A percentile compares a stretch with the other conserved stretches of the same genome.
These are phyloP conservation scores for Coemansia sp. DNA, from an alignment of 192 early-diverging fungal species.

Conservation along the genomic window DNA sequence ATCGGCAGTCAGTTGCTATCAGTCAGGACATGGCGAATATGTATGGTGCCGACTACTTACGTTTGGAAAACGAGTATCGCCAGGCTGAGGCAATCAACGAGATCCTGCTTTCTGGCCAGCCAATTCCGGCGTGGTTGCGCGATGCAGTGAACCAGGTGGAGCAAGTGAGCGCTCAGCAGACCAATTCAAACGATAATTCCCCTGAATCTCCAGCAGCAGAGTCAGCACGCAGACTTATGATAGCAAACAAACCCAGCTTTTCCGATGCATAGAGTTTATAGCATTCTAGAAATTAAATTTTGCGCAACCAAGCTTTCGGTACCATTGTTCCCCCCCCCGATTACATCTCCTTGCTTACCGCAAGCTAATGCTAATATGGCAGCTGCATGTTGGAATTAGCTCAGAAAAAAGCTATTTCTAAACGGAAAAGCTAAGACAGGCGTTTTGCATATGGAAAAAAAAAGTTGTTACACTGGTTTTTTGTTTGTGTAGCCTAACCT, in stretches of 20 bases:
- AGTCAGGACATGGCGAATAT: slow-evolving; percentile 15
- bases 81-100: slow-evolving; percentile 52
- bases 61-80: slow-evolving; percentile 46
- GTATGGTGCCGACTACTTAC: slow-evolving; percentile 36
- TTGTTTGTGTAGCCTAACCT: no score
- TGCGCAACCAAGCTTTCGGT: background rate
- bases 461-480: no score
- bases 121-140: slow-evolving; percentile 49
- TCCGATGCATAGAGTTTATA: background rate
- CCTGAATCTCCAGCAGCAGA: background rate
- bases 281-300: background rate
- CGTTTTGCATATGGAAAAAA: no score
- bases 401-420: no score
- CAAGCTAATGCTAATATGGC: no score
- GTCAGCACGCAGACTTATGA: slow-evolving; percentile 10
- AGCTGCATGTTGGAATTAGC: no score
- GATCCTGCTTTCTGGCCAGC: slow-evolving; percentile 48
- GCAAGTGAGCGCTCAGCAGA: background rate
- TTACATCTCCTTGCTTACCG: no score
- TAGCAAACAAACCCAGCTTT: slow-evolving; percentile 14
- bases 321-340: no score
- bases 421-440: no score
- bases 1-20: slow-evolving; percentile 10
- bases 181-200: background rate
- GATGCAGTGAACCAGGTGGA: slow-evolving; percentile 46